These are phyloP conservation scores for Yamadazyma scolyti DNA, from an alignment of 805 yeast genomes.

Conservation along the genomic window DNA sequence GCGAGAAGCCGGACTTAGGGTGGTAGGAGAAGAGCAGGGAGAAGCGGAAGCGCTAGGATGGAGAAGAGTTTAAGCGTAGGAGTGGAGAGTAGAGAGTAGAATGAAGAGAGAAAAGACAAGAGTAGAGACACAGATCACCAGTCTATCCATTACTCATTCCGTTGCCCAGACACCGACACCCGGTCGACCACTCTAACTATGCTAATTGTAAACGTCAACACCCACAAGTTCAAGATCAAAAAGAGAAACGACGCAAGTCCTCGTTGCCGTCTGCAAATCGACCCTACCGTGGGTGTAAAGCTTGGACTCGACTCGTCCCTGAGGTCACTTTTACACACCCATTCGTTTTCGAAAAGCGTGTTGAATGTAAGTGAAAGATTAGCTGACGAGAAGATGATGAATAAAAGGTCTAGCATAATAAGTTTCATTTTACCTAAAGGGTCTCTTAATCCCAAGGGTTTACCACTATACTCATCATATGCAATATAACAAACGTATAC, in stretches of 20 bases:
- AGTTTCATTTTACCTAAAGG: constrained; percentile 81
- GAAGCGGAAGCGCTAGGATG: too few relatives aligned
- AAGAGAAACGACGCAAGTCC: constrained; percentile 78
- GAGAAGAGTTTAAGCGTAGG: too few relatives aligned
- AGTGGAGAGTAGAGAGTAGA: too few relatives aligned
- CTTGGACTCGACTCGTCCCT: constrained; percentile 15
- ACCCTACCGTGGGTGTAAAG: constrained; percentile 30
- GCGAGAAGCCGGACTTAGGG: too few relatives aligned
- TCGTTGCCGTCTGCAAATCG: constrained; percentile 74
- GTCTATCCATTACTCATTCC: too few relatives aligned
- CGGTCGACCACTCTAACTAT: constrained; percentile 77
- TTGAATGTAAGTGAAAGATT: constrained; percentile 83
- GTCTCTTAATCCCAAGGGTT: constrained; percentile 85
- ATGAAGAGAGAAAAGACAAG: too few relatives aligned
- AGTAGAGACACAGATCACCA: too few relatives aligned
- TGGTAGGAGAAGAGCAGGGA: too few relatives aligned
- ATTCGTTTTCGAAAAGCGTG: constrained; percentile 70
- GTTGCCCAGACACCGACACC: constrained; percentile 25
- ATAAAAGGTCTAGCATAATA: constrained; percentile 75
- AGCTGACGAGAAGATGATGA: constrained; percentile 86
- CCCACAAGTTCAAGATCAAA: constrained; percentile 76
- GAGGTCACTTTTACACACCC: constrained; percentile 58
- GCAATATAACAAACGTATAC: constrained; percentile 78
- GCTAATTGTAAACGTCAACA: constrained; percentile 77
- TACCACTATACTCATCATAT: constrained; percentile 86